Evolutionary conservation across 164 flowering plant genomes (phyloP), one percentile per base, ranked within the genome.

Genomic region (Berberis vulgaris): DNA sequence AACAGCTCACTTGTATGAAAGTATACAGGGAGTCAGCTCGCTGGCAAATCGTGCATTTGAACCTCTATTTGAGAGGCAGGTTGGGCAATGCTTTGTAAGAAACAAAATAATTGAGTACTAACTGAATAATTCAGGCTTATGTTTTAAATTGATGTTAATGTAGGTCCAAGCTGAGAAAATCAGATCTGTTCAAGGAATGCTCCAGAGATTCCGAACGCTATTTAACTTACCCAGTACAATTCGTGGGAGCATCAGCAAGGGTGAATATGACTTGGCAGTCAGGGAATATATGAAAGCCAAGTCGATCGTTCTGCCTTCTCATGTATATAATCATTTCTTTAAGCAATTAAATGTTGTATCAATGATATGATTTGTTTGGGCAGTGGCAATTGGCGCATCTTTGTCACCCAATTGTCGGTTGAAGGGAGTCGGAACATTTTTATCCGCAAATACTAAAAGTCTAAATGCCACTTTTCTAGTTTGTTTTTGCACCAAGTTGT

Each of bases 141-240:
- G 64, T 26, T 54, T 43, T 56, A 72, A 12, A 47, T 57, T 68
- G 13, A 59, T 43, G 43, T 67, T 3, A 63, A 45, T 77, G 70
- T 73, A 95, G 99, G 92, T 89, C 54, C 99, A 95, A 88, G 83
- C 97, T 60, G 99, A 95, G 81, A 95, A 91, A 82, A 95, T 95
- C 56, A 83, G 99, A 59, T 89, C 97, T 60, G 99, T 95, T 59
- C 99, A 95, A 86, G 99, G 99, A 77, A 95, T 89, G 97, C 92
- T 95, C 65, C 99, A 95, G 76, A 89, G 99, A 71, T 95, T 95
- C 71, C 82, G 97, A 66, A 95, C 97, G 9, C 75, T 95, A 2
- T 95, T 95, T 70, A 95, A 95, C 71, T 82, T 95, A 79, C 99
- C 99, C 7, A 91, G 99, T 80, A 77, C 88, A 42, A 95, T 95